Conservation (phyloP, 73 alveolate species). For the Uronychia setigera region DNA sequence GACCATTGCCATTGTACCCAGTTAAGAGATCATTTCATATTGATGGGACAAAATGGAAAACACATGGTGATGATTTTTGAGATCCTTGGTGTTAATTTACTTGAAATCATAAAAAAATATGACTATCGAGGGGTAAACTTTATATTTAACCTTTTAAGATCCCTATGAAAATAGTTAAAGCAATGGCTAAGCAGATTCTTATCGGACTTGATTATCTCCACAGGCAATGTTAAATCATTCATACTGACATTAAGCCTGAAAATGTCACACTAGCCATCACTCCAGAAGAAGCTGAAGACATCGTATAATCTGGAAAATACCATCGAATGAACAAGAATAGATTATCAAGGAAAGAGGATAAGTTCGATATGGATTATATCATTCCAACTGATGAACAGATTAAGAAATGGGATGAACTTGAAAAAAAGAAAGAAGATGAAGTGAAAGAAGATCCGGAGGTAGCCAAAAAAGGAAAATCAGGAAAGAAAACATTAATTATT, state of each 20-base stretch:
- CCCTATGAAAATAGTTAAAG: conserved; percentile 47
- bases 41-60: conserved; percentile 70
- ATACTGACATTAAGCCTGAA: conserved; percentile 92
- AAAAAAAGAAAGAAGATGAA: neutral
- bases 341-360: neutral
- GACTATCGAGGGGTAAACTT: conserved; percentile 54
- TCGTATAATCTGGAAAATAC: conserved; percentile 19
- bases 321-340: neutral
- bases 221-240: conserved; percentile 82
- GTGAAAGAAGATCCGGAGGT: neutral
- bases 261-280: conserved; percentile 77
- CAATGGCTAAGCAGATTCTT: conserved; percentile 83
- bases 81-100: conserved; percentile 77
- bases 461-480: neutral
- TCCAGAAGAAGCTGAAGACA: conserved; percentile 62
- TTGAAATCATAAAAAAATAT: conserved; percentile 61
- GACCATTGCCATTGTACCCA: conserved; percentile 13
- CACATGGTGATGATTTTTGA: conserved; percentile 79
- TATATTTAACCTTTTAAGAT: conserved; percentile 41
- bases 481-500: too few species aligned
- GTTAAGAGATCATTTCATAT: conserved; percentile 63
- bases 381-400: neutral
- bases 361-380: neutral
- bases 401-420: neutral
- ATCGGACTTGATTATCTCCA: conserved; percentile 94